Conservation (phyloP, 768 basidiomycete species). For the Hypholoma fasciculare region DNA sequence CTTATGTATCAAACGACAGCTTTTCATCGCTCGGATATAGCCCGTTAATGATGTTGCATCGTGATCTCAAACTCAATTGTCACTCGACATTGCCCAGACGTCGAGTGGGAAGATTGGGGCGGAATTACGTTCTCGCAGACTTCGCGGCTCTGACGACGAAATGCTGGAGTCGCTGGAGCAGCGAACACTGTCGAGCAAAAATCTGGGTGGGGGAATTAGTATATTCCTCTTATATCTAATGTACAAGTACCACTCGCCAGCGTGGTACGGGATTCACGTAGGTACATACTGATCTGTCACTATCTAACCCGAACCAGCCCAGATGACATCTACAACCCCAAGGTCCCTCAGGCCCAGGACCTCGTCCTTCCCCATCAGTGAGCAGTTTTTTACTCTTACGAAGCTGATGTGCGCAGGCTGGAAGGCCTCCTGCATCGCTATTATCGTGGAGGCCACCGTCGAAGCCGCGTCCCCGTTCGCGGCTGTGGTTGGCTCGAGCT, state of each 20-base stretch:
- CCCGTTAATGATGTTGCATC: slow-evolving; percentile 11
- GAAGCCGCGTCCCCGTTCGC: slow-evolving; percentile 12
- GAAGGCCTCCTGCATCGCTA: slow-evolving; percentile 37
- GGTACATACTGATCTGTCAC: slow-evolving; percentile 5
- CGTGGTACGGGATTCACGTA: background rate
- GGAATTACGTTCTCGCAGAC: background rate
- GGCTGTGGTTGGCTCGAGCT: slow-evolving; percentile 1
- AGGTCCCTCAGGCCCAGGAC: slow-evolving; percentile 36
- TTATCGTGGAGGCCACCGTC: slow-evolving; percentile 29
- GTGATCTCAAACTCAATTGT: slow-evolving; percentile 15
- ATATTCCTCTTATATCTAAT: background rate
- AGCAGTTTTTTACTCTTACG: slow-evolving; percentile 42
- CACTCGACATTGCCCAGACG: background rate
- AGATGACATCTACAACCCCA: slow-evolving; percentile 37
- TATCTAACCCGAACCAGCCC: slow-evolving; percentile 22
- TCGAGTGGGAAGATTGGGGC: slow-evolving; percentile 6
- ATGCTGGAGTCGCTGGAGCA: background rate
- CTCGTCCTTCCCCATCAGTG: slow-evolving; percentile 35
- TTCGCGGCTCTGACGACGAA: background rate
- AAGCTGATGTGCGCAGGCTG: slow-evolving; percentile 37
- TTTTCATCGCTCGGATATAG: slow-evolving; percentile 16
- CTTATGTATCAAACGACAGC: slow-evolving; percentile 10
- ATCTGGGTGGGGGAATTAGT: background rate
- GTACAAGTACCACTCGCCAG: background rate
- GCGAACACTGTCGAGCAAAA: background rate